Evolutionary conservation across 1,139 yeast species (phyloP).

Genomic region (Komagataea norvegica): DNA sequence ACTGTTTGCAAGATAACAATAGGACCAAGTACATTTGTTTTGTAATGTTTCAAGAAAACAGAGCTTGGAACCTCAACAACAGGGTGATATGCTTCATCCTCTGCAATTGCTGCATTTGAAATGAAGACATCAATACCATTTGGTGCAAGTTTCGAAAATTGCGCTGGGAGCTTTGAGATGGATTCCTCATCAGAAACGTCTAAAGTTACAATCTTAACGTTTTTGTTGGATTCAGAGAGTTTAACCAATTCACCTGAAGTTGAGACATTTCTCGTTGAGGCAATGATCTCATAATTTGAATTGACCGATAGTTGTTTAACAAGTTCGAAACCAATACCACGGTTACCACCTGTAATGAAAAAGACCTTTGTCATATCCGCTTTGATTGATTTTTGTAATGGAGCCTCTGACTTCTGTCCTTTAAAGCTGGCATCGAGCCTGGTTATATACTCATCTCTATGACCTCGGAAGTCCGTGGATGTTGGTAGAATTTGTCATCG

Average conservation of each 20-base stretch:
- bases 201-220: constrained; percentile 11
- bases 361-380: constrained; percentile 11
- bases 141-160: constrained; percentile 3
- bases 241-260: constrained; percentile 6
- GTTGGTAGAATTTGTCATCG: too few species aligned
- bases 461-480: too few species aligned
- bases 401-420: too few species aligned
- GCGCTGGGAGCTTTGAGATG: constrained; percentile 3
- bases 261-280: constrained; percentile 10
- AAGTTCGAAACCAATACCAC: constrained; percentile 16
- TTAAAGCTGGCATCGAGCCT: too few species aligned
- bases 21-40: constrained; percentile 27
- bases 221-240: constrained; percentile 2
- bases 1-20: constrained; percentile 21
- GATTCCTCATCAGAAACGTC: constrained; percentile 12
- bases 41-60: constrained; percentile 2
- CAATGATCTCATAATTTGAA: constrained; percentile 8
- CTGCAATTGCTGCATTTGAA: constrained; percentile 12
- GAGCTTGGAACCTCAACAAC: neutral
- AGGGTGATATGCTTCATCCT: neutral
- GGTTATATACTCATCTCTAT: too few species aligned
- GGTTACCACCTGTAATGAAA: constrained; percentile 18
- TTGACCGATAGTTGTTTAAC: constrained; percentile 6
- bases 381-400: too few species aligned
- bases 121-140: constrained; percentile 15